Conservation (phyloP, 2,329 filamentous ascomycete genomes). For the Dothidotthia symphoricarpi region DNA sequence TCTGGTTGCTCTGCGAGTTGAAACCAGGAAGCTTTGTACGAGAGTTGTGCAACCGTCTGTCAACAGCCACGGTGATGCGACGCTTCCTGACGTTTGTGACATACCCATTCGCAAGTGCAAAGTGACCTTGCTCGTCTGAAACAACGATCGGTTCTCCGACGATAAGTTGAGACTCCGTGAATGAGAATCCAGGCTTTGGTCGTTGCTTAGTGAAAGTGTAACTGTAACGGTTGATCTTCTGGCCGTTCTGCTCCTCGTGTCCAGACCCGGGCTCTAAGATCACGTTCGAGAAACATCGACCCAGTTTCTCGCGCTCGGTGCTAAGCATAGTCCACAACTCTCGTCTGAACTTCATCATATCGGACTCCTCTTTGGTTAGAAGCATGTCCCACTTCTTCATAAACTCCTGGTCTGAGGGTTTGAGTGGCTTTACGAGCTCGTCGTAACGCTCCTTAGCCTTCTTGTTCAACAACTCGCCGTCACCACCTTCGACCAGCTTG, state of each 20-base stretch:
- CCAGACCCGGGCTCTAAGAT: constrained; percentile 76
- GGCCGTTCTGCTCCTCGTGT: constrained; percentile 64
- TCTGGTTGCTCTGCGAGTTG: constrained; percentile 72
- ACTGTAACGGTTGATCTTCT: constrained; percentile 86
- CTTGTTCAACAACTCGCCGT: constrained; percentile 77
- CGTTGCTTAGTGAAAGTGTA: constrained; percentile 80
- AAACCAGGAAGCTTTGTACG: constrained; percentile 75
- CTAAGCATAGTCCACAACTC: constrained; percentile 98
- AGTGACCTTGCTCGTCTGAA: constrained; percentile 92
- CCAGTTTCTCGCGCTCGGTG: constrained; percentile 78
- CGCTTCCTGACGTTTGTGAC: constrained; percentile 74
- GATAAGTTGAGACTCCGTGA: constrained; percentile 83
- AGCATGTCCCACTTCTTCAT: constrained; percentile 94
- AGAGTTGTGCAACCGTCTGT: constrained; percentile 83
- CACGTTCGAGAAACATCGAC: constrained; percentile 86
- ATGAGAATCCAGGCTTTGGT: constrained; percentile 66
- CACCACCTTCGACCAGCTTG: constrained; percentile 80
- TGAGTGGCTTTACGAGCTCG: constrained; percentile 76
- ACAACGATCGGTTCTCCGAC: constrained; percentile 93
- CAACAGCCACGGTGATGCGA: constrained; percentile 82
- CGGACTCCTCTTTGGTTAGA: constrained; percentile 90
- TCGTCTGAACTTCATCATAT: constrained; percentile 78
- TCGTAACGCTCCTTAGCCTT: constrained; percentile 78
- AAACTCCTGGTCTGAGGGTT: constrained; percentile 71
- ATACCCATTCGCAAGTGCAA: constrained; percentile 89